These are phyloP conservation scores for Whalleya microplaca DNA, from an alignment of 2,329 filamentous ascomycete species.

Conservation along the genomic window DNA sequence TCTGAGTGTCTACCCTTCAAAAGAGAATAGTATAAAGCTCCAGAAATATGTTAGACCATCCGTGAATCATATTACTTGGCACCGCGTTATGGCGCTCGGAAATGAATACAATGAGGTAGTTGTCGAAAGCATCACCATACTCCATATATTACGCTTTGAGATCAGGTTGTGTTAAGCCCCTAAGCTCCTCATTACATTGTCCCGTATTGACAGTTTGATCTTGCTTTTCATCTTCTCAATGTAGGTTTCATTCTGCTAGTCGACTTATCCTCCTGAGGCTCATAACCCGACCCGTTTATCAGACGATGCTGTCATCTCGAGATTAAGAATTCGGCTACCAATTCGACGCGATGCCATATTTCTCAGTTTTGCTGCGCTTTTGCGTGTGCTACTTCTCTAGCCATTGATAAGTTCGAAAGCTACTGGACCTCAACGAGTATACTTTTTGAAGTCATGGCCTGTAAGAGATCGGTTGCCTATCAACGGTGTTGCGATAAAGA, in stretches of 20 bases:
- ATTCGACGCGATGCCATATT: slow-evolving; percentile 8
- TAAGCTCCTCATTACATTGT: too few species aligned
- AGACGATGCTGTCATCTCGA: slow-evolving; percentile 1
- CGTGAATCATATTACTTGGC: slow-evolving; percentile 57
- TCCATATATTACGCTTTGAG: slow-evolving; percentile 48
- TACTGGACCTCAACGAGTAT: slow-evolving; percentile 7
- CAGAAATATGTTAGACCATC: slow-evolving; percentile 57
- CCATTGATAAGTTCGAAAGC: slow-evolving; percentile 8
- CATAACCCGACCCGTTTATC: not conserved
- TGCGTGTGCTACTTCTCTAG: slow-evolving; percentile 5
- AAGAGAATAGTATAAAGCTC: slow-evolving; percentile 59
- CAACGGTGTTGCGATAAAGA: too few species aligned
- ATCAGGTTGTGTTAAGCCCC: too few species aligned
- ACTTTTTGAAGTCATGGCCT: too few species aligned
- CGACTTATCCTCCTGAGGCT: not conserved
- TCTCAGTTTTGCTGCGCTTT: slow-evolving; percentile 1
- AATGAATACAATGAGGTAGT: slow-evolving; percentile 61
- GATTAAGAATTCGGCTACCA: slow-evolving; percentile 7
- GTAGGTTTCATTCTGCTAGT: slow-evolving; percentile 36
- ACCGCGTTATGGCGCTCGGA: too few species aligned
- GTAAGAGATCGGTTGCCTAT: too few species aligned
- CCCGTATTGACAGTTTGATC: slow-evolving; percentile 55
- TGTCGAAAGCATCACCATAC: slow-evolving; percentile 37
- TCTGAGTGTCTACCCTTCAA: slow-evolving; percentile 52
- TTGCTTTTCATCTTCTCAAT: slow-evolving; percentile 41